These are phyloP conservation scores for Syncephalastrum contaminatum DNA, from an alignment of 371 early-diverging fungal species.

Conservation along the genomic window DNA sequence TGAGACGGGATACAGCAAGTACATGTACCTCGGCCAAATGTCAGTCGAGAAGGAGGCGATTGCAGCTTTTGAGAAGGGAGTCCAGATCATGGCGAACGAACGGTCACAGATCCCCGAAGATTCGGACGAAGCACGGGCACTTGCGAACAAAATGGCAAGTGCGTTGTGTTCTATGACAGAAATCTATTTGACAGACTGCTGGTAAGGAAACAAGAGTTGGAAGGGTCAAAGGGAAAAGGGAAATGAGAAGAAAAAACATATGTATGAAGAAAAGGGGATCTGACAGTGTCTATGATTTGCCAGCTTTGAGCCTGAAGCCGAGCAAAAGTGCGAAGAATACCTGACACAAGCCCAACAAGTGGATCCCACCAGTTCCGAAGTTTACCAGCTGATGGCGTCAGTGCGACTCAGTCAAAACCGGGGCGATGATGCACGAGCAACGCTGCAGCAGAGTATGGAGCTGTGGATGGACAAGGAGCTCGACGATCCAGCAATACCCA, in stretches of 20 bases:
- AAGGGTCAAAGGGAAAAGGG: not conserved
- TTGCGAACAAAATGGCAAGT: constrained; percentile 71
- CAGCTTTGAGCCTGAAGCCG: constrained; percentile 91
- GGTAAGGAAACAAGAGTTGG: constrained; percentile 51
- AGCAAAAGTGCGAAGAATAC: constrained; percentile 77
- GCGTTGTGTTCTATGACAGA: constrained; percentile 94
- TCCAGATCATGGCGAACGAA: constrained; percentile 62
- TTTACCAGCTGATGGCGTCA: constrained; percentile 88
- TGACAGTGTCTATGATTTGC: not conserved
- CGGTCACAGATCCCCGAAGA: constrained; percentile 16
- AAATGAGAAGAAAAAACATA: not conserved
- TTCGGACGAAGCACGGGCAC: constrained; percentile 43
- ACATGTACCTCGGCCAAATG: constrained; percentile 91
- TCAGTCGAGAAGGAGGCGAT: constrained; percentile 77
- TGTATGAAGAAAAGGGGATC: not conserved
- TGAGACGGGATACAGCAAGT: constrained; percentile 73
- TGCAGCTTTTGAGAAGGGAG: constrained; percentile 78
- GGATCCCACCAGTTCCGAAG: constrained; percentile 78
- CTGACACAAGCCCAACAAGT: constrained; percentile 65
- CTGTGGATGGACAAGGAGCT: constrained; percentile 74
- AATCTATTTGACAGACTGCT: constrained; percentile 95
- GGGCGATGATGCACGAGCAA: constrained; percentile 77
- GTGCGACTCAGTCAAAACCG: constrained; percentile 86
- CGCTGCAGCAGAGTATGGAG: constrained; percentile 64
- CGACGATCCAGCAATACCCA: constrained; percentile 65